Percentiles rank a stretch among this genome's conserved stretches.
These are phyloP conservation scores for Dillenia suffruticosa DNA, from an alignment of 164 flowering plant genomes.

Conservation along the genomic window DNA sequence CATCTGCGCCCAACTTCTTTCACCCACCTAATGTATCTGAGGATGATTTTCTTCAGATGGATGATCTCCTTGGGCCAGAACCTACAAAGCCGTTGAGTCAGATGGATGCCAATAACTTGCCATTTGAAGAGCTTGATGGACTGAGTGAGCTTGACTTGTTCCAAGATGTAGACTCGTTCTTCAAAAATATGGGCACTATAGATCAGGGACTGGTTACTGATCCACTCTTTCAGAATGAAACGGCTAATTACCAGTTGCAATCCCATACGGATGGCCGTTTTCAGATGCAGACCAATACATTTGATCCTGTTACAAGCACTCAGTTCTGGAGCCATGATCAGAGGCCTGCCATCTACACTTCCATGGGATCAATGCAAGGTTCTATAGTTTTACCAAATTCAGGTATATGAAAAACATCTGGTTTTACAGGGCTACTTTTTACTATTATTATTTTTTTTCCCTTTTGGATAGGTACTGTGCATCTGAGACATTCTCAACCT, in stretches of 20 bases:
- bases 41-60: slow-evolving; percentile 69
- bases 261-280: background rate
- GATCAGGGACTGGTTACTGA: slow-evolving; percentile 13
- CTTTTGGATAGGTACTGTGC: too few species aligned
- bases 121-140: slow-evolving; percentile 32
- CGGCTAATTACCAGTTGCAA: slow-evolving; percentile 24
- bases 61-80: slow-evolving; percentile 61
- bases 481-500: too few species aligned
- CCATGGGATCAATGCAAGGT: slow-evolving; percentile 22
- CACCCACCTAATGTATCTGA: slow-evolving; percentile 16
- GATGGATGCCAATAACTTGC: slow-evolving; percentile 11
- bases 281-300: slow-evolving; percentile 10
- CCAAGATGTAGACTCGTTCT: slow-evolving; percentile 55
- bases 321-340: slow-evolving; percentile 39
- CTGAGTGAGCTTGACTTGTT: slow-evolving; percentile 46
- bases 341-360: slow-evolving; percentile 9
- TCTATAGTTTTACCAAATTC: slow-evolving; percentile 20
- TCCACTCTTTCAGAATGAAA: slow-evolving; percentile 9
- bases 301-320: slow-evolving; percentile 3
- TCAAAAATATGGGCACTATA: slow-evolving; percentile 32
- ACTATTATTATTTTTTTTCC: background rate
- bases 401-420: slow-evolving; percentile 38
- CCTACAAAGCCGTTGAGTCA: slow-evolving; percentile 16
- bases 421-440: background rate
- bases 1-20: slow-evolving; percentile 27